A percentile compares a stretch with the other conserved stretches of the same genome.
These are phyloP conservation scores for Stagonosporopsis cucurbitacearum DNA, from an alignment of 2,329 filamentous ascomycete species.

Conservation along the genomic window DNA sequence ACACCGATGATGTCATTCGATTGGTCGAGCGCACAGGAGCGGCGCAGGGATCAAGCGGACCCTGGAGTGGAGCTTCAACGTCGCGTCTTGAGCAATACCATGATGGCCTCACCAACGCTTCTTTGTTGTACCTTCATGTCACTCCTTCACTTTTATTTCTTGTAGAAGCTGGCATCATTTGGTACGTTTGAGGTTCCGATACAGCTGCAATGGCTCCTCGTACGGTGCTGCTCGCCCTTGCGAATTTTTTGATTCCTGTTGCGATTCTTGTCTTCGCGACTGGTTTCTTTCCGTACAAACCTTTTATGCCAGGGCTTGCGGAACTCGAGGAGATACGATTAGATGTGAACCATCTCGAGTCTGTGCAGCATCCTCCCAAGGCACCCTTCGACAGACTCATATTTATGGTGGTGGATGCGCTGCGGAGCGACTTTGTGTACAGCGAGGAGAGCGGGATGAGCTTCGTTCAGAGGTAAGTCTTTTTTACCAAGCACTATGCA, in stretches of 20 bases:
- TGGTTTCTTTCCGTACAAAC: conserved; percentile 98
- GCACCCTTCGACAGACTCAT: conserved; percentile 86
- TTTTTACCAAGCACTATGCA: not conserved
- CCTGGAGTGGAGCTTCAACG: conserved; percentile 33
- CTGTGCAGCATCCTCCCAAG: conserved; percentile 56
- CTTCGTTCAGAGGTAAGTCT: conserved; percentile 80
- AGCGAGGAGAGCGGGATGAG: conserved; percentile 78
- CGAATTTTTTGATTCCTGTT: conserved; percentile 79
- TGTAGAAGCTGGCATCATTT: not conserved
- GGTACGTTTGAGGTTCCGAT: not conserved
- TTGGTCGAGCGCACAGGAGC: conserved; percentile 24
- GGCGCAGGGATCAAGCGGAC: conserved; percentile 33
- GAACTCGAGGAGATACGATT: conserved; percentile 65
- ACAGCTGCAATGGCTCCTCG: conserved; percentile 32
- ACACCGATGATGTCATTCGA: conserved; percentile 44
- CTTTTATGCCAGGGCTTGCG: conserved; percentile 85
- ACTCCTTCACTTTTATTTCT: conserved; percentile 13
- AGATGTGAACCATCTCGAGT: conserved; percentile 45
- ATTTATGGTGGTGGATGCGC: conserved; percentile 97
- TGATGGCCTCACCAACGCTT: conserved; percentile 23
- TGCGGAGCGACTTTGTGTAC: conserved; percentile 92
- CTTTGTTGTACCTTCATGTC: conserved; percentile 15
- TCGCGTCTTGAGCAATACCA: conserved; percentile 29
- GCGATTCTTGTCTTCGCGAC: conserved; percentile 75
- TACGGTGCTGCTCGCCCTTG: conserved; percentile 61